Percentiles rank a stretch among this genome's conserved stretches.
Conservation (phyloP, 345 rosid genomes). For the Eutrema japonicum region DNA sequence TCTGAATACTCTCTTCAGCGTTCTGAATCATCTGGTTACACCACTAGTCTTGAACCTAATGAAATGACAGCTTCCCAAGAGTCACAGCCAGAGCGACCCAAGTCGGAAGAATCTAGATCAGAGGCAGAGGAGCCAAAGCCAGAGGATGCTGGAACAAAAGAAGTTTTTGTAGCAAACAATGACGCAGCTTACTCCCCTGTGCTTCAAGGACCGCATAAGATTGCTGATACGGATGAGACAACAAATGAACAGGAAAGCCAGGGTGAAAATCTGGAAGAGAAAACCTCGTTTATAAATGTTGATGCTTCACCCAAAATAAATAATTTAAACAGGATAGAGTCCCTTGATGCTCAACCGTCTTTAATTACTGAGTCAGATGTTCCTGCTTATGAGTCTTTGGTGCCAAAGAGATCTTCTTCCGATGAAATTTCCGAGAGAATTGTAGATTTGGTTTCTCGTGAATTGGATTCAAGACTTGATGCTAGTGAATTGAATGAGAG, state of each 20-base stretch:
- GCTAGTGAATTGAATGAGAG: constrained; percentile 51
- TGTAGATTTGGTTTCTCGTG: constrained; percentile 52
- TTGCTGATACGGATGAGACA: constrained; percentile 48
- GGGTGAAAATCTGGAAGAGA: constrained; percentile 49
- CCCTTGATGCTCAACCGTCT: constrained; percentile 47
- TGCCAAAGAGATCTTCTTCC: constrained; percentile 47
- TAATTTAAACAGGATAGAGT: constrained; percentile 42
- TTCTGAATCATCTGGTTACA: constrained; percentile 45
- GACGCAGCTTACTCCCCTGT: constrained; percentile 40
- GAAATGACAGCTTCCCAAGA: constrained; percentile 46
- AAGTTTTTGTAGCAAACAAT: constrained; percentile 38
- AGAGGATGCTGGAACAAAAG: constrained; percentile 48
- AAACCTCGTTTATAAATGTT: constrained; percentile 44
- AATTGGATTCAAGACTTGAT: constrained; percentile 47
- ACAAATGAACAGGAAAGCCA: constrained; percentile 44
- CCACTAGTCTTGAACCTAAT: constrained; percentile 47
- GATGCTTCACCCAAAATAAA: constrained; percentile 49
- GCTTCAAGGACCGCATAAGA: constrained; percentile 44
- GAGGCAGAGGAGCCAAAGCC: constrained; percentile 51
- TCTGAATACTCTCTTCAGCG: constrained; percentile 47
- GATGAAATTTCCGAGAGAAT: constrained; percentile 52
- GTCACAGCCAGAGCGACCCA: constrained; percentile 48
- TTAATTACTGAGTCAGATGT: constrained; percentile 44
- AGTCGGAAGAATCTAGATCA: constrained; percentile 46
- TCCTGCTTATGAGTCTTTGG: constrained; percentile 47